Evolutionary conservation across 2,329 filamentous ascomycete genomes (phyloP), one percentile per base, ranked within the genome.

Genomic region (Tolypocladium amazonense): DNA sequence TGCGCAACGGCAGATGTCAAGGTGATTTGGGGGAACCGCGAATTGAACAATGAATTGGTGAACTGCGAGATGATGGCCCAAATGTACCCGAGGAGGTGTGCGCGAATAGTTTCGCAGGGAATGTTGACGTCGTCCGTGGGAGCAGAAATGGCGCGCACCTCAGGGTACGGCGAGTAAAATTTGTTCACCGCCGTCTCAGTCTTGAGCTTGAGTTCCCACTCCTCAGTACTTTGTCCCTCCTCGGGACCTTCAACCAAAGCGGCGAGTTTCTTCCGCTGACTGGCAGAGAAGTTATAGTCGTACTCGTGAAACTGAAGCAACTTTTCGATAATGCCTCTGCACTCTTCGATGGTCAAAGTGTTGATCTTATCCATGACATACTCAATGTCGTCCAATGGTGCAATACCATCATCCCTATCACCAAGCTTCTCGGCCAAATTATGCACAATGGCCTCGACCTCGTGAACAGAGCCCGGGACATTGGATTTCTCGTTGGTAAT

Each of bases 71-170:
- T 20, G 8, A 60, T 27, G 15, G 69, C 65, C 69, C 69, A 70
- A 20, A 65, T 63, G 58, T 68, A 67, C 9, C 67, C 69, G 4
- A 70, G 56, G 15, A 69, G 20, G 47, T 70, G 69, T 2, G 69
- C 66, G 4, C 68, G 64, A 45, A 70, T 62, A 55, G 64, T 70
- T 61, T 70, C 69, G 59, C 65, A 68, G 4, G 69, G 59, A 35
- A 66, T 65, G 8, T 68, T 59, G 0, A 63, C 61, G 45, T 71
- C 68, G 61, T 70, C 69, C 37, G 65, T 67, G 0, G 69, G 68
- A 7, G 65, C 58, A 1, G 67, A 65, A 7, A 69, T 64, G 35
- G 68, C 65, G 27, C 68, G 65, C 18, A 70, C 68, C 57, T 69
- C 68, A 0, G 68, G 64, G 56, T 69, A 70, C 8, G 65, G 66